Percentiles rank a stretch among this genome's conserved stretches.
Conservation (phyloP, 1,139 yeast genomes). For the Kodamaea sp. region DNA sequence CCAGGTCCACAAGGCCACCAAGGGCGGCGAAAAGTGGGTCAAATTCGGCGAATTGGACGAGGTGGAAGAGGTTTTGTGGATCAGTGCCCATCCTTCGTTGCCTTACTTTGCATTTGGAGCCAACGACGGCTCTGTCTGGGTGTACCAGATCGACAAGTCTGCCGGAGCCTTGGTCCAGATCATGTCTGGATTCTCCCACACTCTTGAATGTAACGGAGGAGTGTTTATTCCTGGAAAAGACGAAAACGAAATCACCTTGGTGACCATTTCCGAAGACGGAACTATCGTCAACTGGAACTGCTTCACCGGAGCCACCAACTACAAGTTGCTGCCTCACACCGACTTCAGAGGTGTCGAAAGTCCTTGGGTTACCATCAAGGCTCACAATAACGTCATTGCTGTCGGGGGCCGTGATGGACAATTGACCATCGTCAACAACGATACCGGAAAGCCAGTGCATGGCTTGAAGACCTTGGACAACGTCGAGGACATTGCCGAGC, state of each 20-base stretch:
- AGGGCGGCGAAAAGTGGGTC: constrained; percentile 83
- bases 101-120: constrained; percentile 92
- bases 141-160: constrained; percentile 67
- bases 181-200: constrained; percentile 81
- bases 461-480: constrained; percentile 63
- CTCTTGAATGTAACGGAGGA: constrained; percentile 77
- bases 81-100: constrained; percentile 69
- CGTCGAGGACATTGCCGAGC: constrained; percentile 66
- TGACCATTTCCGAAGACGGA: constrained; percentile 88
- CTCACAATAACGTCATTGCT: constrained; percentile 51
- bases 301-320: constrained; percentile 67
- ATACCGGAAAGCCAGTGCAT: constrained; percentile 69
- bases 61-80: constrained; percentile 79
- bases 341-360: constrained; percentile 72
- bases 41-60: constrained; percentile 73
- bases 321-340: constrained; percentile 61
- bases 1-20: constrained; percentile 67
- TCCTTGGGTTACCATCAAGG: constrained; percentile 81
- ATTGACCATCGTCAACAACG: constrained; percentile 71
- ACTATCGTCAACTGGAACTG: constrained; percentile 89
- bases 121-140: constrained; percentile 93
- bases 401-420: constrained; percentile 89
- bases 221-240: constrained; percentile 64
- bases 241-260: constrained; percentile 62
- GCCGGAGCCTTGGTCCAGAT: constrained; percentile 61